Conservation (phyloP, 305 asterid genomes). For the Solanum hybrid region DNA sequence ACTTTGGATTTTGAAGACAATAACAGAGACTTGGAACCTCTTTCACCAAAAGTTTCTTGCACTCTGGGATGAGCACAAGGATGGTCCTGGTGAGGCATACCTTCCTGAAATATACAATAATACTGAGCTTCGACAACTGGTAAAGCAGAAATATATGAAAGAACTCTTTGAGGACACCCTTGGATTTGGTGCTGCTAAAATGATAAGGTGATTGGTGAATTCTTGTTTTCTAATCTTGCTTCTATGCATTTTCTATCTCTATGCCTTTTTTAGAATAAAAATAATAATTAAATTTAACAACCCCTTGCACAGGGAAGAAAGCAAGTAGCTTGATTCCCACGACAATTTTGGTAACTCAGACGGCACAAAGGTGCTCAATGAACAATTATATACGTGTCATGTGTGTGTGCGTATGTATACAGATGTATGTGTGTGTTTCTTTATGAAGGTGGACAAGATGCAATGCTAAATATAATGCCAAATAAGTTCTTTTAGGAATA, state of each 20-base stretch:
- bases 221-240: background rate
- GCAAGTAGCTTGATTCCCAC: background rate
- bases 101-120: constrained; percentile 71
- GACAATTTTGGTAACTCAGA: background rate
- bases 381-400: background rate
- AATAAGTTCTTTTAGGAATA: background rate
- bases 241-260: background rate
- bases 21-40: constrained; percentile 85
- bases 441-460: background rate
- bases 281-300: background rate
- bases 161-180: constrained; percentile 73
- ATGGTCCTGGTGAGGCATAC: constrained; percentile 93
- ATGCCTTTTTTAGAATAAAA: background rate
- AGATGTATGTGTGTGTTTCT: background rate
- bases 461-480: background rate
- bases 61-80: constrained; percentile 85
- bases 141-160: constrained; percentile 56
- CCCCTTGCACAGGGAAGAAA: background rate
- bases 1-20: constrained; percentile 71
- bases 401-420: background rate
- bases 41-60: constrained; percentile 62
- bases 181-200: constrained; percentile 94
- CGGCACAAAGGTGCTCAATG: background rate
- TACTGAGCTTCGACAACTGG: constrained; percentile 48
- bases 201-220: constrained; percentile 57